Conservation (phyloP, 257 asterid species). For the Solanum etuberosum region DNA sequence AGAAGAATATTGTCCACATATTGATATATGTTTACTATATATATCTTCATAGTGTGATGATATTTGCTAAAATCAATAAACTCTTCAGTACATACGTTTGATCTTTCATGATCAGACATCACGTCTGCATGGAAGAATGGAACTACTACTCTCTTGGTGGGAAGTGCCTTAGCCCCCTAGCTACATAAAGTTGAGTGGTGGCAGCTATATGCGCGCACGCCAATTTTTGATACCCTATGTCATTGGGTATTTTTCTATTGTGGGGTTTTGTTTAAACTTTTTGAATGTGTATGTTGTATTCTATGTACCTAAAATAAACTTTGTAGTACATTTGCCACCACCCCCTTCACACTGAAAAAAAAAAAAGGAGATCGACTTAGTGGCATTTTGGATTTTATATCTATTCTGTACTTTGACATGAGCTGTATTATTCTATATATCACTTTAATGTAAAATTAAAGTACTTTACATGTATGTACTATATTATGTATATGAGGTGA, state of each 20-base stretch:
- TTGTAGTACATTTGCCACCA: slow-evolving; percentile 25
- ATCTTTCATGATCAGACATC: background rate
- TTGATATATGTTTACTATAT: background rate
- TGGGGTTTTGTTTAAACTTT: background rate
- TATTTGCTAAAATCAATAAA: background rate
- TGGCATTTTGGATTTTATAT: background rate
- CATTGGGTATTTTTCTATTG: background rate
- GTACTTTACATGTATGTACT: background rate
- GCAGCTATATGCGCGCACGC: background rate
- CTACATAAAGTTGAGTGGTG: background rate
- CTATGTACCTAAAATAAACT: background rate
- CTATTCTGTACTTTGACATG: background rate
- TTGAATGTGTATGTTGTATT: background rate
- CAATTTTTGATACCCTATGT: slow-evolving; percentile 11
- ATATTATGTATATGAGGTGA: background rate
- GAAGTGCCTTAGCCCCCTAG: background rate
- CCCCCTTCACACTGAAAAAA: background rate
- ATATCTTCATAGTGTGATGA: background rate
- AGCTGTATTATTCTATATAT: slow-evolving; percentile 13
- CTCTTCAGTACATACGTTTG: background rate
- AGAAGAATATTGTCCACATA: background rate
- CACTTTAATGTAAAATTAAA: background rate
- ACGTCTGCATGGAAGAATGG: background rate
- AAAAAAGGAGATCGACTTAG: background rate
- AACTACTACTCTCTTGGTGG: background rate